These are phyloP conservation scores for Cryptosporidium parvum DNA, from an alignment of 169 alveolate genomes.

Conservation along the genomic window DNA sequence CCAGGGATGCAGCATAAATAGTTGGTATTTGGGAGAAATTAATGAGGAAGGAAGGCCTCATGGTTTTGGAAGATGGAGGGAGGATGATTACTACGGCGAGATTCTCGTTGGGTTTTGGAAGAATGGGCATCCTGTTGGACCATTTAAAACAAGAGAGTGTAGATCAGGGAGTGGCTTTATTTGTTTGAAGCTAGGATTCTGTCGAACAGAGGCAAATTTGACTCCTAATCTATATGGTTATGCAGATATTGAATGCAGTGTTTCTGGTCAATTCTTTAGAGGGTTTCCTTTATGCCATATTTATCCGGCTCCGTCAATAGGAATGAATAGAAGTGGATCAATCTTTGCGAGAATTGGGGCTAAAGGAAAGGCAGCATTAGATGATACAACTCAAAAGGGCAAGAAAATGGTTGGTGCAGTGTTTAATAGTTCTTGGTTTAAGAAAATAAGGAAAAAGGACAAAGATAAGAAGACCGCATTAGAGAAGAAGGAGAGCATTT, in stretches of 20 bases:
- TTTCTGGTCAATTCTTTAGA: conserved; percentile 85
- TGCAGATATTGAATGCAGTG: conserved; percentile 90
- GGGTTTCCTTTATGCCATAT: conserved; percentile 86
- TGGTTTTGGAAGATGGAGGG: conserved; percentile 91
- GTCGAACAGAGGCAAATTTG: conserved; percentile 27
- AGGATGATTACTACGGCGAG: conserved; percentile 86
- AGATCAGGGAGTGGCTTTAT: conserved; percentile 88
- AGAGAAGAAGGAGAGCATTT: conserved; percentile 41
- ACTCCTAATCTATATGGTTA: conserved; percentile 78
- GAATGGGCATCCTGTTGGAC: conserved; percentile 89
- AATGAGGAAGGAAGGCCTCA: conserved; percentile 87
- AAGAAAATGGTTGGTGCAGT: conserved; percentile 34
- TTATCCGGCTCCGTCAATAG: conserved; percentile 76
- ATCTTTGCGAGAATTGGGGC: conserved; percentile 63
- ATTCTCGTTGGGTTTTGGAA: conserved; percentile 90
- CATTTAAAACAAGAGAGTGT: conserved; percentile 87
- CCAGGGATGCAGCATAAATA: conserved; percentile 53
- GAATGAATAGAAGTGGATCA: conserved; percentile 48
- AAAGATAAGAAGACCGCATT: conserved; percentile 21
- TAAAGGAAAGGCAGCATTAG: conserved; percentile 73
- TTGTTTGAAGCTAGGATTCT: conserved; percentile 80
- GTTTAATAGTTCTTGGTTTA: conserved; percentile 52
- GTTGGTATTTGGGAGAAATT: conserved; percentile 87
- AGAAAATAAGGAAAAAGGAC: conserved; percentile 37
- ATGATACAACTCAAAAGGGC: conserved; percentile 74